These are phyloP conservation scores for Cyclaneusma minus DNA, from an alignment of 2,329 filamentous ascomycete genomes.

Conservation along the genomic window DNA sequence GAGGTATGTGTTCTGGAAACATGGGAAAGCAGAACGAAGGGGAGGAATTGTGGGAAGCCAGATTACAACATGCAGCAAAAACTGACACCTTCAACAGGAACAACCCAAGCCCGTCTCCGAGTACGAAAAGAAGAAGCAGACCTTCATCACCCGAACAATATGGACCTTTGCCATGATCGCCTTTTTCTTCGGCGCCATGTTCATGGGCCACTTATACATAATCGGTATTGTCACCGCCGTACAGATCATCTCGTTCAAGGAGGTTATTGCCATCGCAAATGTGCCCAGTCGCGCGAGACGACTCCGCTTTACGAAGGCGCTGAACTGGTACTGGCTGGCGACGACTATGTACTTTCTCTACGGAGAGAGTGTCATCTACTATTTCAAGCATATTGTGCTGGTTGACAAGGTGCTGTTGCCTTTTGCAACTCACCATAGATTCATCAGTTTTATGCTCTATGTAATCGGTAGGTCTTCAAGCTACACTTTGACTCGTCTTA, in stretches of 20 bases:
- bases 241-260: conserved; percentile 96
- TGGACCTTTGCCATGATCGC: conserved; percentile 98
- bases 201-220: conserved; percentile 95
- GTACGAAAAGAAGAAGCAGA: conserved; percentile 97
- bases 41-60: no score
- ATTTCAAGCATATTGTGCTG: conserved; percentile 96
- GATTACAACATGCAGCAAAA: no score
- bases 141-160: conserved; percentile 90
- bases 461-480: conserved; percentile 73
- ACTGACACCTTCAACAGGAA: no score
- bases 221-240: conserved; percentile 83
- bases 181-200: conserved; percentile 80
- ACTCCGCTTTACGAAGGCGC: conserved; percentile 81
- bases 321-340: conserved; percentile 99
- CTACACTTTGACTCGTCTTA: background rate
- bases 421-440: conserved; percentile 90
- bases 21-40: background rate
- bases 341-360: conserved; percentile 99
- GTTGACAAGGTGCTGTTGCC: conserved; percentile 88
- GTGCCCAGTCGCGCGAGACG: conserved; percentile 84
- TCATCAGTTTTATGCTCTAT: conserved; percentile 98
- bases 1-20: conserved; percentile 17
- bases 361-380: conserved; percentile 97
- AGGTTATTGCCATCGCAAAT: conserved; percentile 95
- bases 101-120: conserved; percentile 36